phyloP scores from a whole-genome alignment of 1,284 basidiomycete species.

The Malassezia nana region DNA sequence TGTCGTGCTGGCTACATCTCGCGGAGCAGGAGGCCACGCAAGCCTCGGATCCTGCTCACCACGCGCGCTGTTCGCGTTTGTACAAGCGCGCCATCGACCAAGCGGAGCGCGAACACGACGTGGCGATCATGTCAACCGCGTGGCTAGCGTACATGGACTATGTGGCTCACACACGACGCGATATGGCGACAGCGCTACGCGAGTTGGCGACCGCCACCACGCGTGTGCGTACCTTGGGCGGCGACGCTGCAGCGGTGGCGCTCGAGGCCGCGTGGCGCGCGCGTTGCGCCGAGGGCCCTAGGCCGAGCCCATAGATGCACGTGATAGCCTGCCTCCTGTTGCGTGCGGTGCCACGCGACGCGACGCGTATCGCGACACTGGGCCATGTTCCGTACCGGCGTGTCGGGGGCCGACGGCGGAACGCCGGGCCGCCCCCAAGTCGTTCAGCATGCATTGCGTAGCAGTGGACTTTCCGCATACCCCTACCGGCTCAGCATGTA shows the following conservation, averaged over 20 bases:
- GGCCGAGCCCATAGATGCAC: conserved; percentile 9
- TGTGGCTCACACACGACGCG: not conserved
- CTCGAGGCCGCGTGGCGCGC: conserved; percentile 11
- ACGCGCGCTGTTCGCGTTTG: not conserved
- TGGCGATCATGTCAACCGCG: not conserved
- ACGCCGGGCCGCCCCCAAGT: conserved; percentile 16
- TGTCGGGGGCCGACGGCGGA: not conserved
- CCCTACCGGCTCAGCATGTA: conserved; percentile 54
- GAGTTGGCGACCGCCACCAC: conserved; percentile 3
- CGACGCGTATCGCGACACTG: not conserved
- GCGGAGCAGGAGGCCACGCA: not conserved
- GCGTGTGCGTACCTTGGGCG: conserved; percentile 5
- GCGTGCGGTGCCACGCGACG: not conserved
- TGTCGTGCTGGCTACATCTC: conserved; percentile 8
- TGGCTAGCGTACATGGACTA: conserved; percentile 12
- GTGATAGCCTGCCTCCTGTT: not conserved
- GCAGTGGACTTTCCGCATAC: conserved; percentile 19
- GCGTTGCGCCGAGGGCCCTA: conserved; percentile 5
- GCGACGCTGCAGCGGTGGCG: conserved; percentile 1
- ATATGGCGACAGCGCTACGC: conserved; percentile 5
- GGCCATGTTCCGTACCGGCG: conserved; percentile 17
- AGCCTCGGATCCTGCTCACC: not conserved
- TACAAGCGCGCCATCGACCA: conserved; percentile 11
- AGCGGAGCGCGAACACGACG: conserved; percentile 8
- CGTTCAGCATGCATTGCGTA: conserved; percentile 23